Base-by-base conservation (phyloP, 768 basidiomycete genomes). In the Sarcomyxa edulis region DNA sequence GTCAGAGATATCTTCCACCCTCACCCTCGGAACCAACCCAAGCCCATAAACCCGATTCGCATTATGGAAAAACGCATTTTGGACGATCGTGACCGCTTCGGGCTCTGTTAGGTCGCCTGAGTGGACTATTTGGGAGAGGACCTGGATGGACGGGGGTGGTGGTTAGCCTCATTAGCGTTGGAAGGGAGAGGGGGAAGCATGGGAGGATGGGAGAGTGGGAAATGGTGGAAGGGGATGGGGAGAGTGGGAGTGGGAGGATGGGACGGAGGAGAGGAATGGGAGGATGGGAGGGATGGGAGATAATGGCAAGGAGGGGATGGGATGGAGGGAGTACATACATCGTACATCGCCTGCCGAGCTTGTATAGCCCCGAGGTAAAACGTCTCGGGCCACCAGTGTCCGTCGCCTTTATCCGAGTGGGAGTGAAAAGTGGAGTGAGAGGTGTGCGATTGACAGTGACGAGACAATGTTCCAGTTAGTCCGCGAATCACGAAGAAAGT, bases 341-440 rank as follows among this genome's bases (percentile, higher is more conserved):
- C 65, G 43, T 64, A 82, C 22, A 90, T 58, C 0, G 69, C 77
- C 27, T 74, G 53, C 18, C 87, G 71, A 3, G 81, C 75, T 59
- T 89, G 87, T 1, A 71, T 31, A 5, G 66, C 70, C 3, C 76
- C 83, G 9, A 89, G 65, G 53, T 86, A 87, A 49, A 73, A 90
- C 0, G 74, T 70, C 52, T 88, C 87, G 3, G 86, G 87, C 76
- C 82, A 87, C 74, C 79, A 77, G 48, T 78, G 76, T 7, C 74
- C 78, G 48, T 87, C 81, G 32, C 76, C 75, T 73, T 43, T 14
- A 16, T 24, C 9, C 21, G 22, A 21, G n/a, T n/a, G 2, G 37
- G 32, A 40, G 21, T 19, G 23, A n/a, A n/a, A n/a, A n/a, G n/a
- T n/a, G n/a, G n/a, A n/a, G n/a, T n/a, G n/a, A n/a, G n/a, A n/a